Evolutionary conservation across 768 basidiomycete species (phyloP), one percentile per base, ranked within the genome.

Genomic region (Hygrophorus russula): DNA sequence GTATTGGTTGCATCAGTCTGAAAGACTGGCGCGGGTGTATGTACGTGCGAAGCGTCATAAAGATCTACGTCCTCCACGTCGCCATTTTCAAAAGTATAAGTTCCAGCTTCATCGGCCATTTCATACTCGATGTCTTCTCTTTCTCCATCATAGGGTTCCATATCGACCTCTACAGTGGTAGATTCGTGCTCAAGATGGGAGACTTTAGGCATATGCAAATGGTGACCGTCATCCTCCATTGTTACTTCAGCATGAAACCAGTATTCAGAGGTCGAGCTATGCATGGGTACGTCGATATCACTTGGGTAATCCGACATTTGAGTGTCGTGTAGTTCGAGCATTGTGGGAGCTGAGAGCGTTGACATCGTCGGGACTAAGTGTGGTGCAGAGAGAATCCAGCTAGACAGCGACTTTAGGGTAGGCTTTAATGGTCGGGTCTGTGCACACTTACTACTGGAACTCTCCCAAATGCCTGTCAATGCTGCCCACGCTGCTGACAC

Each of bases 231-330:
- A 44, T 78, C 76, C 50, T 78, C 75, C 80, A 82, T 82, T 42
- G 64, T 54, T 3, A 70, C 64, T 57, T 80, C 74, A 31, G 19
- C 38, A 62, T 66, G 68, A 43, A 65, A 68, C 76, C 74, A 80
- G 27, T 66, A 54, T 39, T 79, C 75, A 40, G 66, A 60, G 7
- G 61, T 53, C 29, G 70, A 64, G 18, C 63, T 54, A 49, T 74
- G 68, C 78, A 82, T 81, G 51, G 70, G 65, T 39, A 78, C 70
- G 56, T 82, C 80, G 30, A 66, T 53, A 56, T 81, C 79, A 43
- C 58, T 59, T 33, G 62, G 59, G 52, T 71, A 79, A 60, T 81
- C 78, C 39, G 73, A 59, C 80, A 82, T 82, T 56, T 69, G 77
- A 12, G 77, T 64, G 60, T 82, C 80, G 58, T 66, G 77, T 3